Evolutionary conservation across 306 rosid species (phyloP).

Genomic region (Corylus americana): DNA sequence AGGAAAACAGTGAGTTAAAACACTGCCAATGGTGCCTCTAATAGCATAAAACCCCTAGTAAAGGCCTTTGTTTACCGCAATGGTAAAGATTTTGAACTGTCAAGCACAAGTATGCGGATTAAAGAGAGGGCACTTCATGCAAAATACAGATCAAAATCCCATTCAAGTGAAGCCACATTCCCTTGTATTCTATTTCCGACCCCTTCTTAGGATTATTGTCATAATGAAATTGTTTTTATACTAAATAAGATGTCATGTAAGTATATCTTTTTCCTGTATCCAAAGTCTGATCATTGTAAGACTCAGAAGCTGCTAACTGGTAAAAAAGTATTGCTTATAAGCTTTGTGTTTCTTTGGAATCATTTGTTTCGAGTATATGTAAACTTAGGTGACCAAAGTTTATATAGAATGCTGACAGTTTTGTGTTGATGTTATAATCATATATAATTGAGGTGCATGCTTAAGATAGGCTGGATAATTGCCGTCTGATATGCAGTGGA

Average conservation of each 20-base stretch:
- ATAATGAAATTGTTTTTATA: no score
- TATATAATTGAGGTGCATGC: neutral
- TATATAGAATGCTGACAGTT: neutral
- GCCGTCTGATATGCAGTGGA: constrained; percentile 21
- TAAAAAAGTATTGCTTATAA: no score
- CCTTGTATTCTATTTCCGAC: no score
- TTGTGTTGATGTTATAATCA: neutral
- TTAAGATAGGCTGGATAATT: neutral
- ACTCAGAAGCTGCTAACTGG: neutral
- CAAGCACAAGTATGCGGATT: neutral
- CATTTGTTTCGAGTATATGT: neutral
- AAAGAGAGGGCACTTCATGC: neutral
- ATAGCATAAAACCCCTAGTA: no score
- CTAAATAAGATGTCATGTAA: no score
- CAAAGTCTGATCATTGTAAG: neutral
- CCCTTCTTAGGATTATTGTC: neutral
- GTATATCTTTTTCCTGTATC: no score
- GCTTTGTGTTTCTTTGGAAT: neutral
- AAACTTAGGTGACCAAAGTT: neutral
- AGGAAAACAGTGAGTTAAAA: constrained; percentile 47
- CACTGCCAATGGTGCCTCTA: neutral
- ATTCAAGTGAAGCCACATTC: no score
- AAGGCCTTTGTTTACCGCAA: no score
- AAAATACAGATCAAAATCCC: no score
- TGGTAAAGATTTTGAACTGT: no score